phyloP scores from a whole-genome alignment of 2,329 filamentous ascomycete genomes.

The Aspergillus fructus region DNA sequence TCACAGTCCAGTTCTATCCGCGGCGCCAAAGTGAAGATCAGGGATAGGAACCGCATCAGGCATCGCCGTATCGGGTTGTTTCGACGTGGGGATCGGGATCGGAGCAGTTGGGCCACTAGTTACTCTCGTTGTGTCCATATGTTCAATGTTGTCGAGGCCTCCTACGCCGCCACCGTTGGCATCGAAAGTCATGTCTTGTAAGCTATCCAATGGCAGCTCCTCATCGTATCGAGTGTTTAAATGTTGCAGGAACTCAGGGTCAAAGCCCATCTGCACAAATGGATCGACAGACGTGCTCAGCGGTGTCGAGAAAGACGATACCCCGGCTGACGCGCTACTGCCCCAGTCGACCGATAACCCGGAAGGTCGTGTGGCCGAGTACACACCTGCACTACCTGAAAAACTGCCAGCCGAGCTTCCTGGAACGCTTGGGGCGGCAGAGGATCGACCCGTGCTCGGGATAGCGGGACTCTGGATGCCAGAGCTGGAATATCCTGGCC shows the following conservation, averaged over 20 bases:
- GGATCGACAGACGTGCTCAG: slow-evolving; percentile 30
- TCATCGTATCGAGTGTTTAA: slow-evolving; percentile 35
- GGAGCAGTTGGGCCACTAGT: slow-evolving; percentile 15
- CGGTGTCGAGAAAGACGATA: slow-evolving; percentile 35
- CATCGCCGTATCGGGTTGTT: slow-evolving; percentile 14
- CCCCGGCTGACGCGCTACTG: slow-evolving; percentile 30
- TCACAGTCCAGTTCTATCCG: slow-evolving; percentile 1
- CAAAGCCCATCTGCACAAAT: slow-evolving; percentile 40
- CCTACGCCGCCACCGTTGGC: slow-evolving; percentile 12
- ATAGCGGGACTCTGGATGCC: slow-evolving; percentile 35
- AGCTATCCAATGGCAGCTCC: slow-evolving; percentile 28
- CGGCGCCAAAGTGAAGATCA: slow-evolving; percentile 2
- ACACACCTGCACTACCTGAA: slow-evolving; percentile 33
- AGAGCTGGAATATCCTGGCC: slow-evolving; percentile 28
- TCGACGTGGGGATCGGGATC: slow-evolving; percentile 22
- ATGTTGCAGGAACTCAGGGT: slow-evolving; percentile 38
- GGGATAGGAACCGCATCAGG: slow-evolving; percentile 8
- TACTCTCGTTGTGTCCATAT: not conserved
- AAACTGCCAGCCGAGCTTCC: slow-evolving; percentile 37
- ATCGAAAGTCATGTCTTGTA: slow-evolving; percentile 29
- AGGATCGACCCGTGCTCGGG: slow-evolving; percentile 32
- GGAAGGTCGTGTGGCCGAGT: slow-evolving; percentile 25
- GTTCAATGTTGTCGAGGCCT: slow-evolving; percentile 3
- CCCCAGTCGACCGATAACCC: slow-evolving; percentile 34
- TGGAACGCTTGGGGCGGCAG: slow-evolving; percentile 35